Base-by-base conservation (phyloP, 1,139 yeast genomes). In the Suhomyces bokatorum region DNA sequence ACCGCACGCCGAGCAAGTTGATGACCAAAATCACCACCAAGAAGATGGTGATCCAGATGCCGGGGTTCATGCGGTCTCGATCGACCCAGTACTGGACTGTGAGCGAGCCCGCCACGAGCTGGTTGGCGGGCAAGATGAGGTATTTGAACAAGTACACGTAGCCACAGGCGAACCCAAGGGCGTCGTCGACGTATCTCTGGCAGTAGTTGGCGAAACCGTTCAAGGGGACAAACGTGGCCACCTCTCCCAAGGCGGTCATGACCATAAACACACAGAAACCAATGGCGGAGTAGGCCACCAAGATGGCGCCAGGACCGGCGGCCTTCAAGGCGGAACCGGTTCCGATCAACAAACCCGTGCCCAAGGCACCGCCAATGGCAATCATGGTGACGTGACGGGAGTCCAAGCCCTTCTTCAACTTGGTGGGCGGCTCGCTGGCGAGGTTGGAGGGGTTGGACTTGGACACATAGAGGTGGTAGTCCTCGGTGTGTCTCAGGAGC, bases 331-430 rank as follows among this genome's bases (percentile, higher is more conserved):
- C 83, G 12, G 80, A 66, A 42, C 87, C 87, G 10, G 88, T 82
- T 55, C 90, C 89, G 54, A 85, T 81, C 51, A 84, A 67, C 52
- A 84, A 71, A 56, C 91, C 90, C 7, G 89, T 83, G 48, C 87
- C 87, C 47, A 70, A 58, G 14, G 76, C 76, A 51, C 77, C 77
- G 44, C 77, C 77, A 53, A 72, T 63, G 55, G 88, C 87, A 63
- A 84, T 81, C 93, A 86, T 84, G 43, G 84, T 75, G 56, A 85
- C 80, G 59, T 85, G 93, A 55, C 93, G 71, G 12, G 91, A 82
- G 56, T 83, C 79, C 48, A 86, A 68, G 24, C 75, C 79, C 59
- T 82, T 77, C 54, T 81, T 80, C 55, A 86, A 70, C 50, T 77
- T 66, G 50, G 74, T 78, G n/a, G 83, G 85, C 6, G 75, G 75